Base-by-base conservation (phyloP, 305 asterid species). In the Fraxinus floribunda region DNA sequence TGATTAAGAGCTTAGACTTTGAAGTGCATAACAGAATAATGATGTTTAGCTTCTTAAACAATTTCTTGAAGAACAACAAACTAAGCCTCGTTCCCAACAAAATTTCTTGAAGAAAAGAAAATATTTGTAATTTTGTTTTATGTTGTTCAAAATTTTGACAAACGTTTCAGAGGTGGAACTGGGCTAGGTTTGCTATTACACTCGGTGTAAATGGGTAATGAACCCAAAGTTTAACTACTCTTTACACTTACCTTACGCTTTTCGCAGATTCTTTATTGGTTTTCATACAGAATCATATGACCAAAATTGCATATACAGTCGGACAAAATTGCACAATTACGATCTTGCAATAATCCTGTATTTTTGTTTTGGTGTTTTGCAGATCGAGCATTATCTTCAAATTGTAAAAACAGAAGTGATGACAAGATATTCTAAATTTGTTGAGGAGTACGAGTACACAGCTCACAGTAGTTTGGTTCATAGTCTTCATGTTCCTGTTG, bases 381-480 rank as follows among this genome's bases (percentile, higher is more conserved):
- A 96, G 99, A 85, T 96, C 79, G 99, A 96, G 88, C 99, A 96
- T 88, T 96, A 90, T 89, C 91, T 96, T 84, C 99, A 96, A 89
- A 94, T 92, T 44, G 98, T 93, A 87, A 96, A 96, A 88, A 91
- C 94, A 41, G 99, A 97, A 90, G 98, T 92, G 93, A 89, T 90
- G 95, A 91, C 97, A 74, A 86, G 91, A 88, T 91, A 94, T 70
- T 89, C 91, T 84, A 93, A 91, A 89, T 82, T 93, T 88, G 91
- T 91, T 32, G 98, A 97, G 90, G 98, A 93, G 85, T 88, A 94
- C 3, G 98, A 92, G 86, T 96, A 96, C 86, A 97, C 98, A 49
- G 97, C 98, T 1, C 99, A 94, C 82, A 93, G 97, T 87, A 97
- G 99, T 87, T 89, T 97, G 94, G 85, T 87, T 79, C 97, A 91